Evolutionary conservation across 2,329 filamentous ascomycete species (phyloP), one percentile per base, ranked within the genome.

Genomic region (Penicillium sp.): DNA sequence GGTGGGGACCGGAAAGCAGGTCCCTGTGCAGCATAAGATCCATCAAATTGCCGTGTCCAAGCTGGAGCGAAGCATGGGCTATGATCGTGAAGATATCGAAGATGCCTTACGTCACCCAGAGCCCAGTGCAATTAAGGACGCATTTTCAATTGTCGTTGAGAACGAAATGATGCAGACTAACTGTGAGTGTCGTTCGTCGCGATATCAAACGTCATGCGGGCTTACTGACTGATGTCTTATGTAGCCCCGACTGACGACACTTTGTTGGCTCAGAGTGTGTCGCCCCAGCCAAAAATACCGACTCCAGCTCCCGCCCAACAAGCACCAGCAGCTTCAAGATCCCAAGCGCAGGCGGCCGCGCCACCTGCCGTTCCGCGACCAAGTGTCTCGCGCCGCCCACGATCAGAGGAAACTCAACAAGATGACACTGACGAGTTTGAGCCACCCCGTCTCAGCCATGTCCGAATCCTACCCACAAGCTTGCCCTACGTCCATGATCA

Each of bases 101-200:
- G 95, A 98, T 76, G 94, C 95, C 22, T 81, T 99, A 62, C 89
- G 90, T 70, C 92, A 92, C 57, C 88, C 95, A 54, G 95, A 99
- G 74, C 95, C 95, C 13, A 98, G 93, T 59, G 93, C 95, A 11
- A 97, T 99, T 82, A 99, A 99, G 79, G 95, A 99, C 77, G 95
- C 95, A 1, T 99, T 98, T 79, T 88, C 97, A 78, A 99, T 99
- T 74, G 92, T 99, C 27, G 87, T 94, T 54, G 95, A 99, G 77
- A 98, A 98, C 74, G 95, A 97, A 75, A 85, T 98, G 74, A 98
- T 98, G 93, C 90, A 93, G 75, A 89, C 88, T 56, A 96, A 92
- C 74, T 92, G 91, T 96, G 82, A 86, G 91, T 87, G 6, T 46
- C 39, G 9, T 18, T 24, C 5, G 22, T 44, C 18, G 24, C 5